Evolutionary conservation across 2,329 filamentous ascomycete genomes (phyloP), one percentile per base, ranked within the genome.

Genomic region (Paradendryphiella salina): DNA sequence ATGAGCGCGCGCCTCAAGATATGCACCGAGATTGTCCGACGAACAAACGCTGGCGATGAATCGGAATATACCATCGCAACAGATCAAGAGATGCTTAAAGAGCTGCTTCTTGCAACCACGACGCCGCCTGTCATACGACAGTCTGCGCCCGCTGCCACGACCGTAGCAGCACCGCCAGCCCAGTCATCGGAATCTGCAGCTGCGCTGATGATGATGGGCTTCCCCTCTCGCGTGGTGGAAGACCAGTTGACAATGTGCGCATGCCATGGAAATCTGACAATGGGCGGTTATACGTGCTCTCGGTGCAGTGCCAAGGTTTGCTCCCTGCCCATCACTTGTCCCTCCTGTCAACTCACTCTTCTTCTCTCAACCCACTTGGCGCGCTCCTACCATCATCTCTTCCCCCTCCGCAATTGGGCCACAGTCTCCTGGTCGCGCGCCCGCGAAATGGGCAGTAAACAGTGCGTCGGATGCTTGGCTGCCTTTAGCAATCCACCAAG

Each of bases 161-260:
- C 67, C 60, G 46, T 67, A 54, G 49, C 73, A 54, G 50, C 72
- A 48, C 57, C 63, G 3, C 51, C 63, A 65, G 13, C 36, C 8
- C 26, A 41, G 31, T 29, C 38, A n/a, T 54, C 65, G 60, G 75
- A 81, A 64, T 66, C 65, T 11, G 71, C 79, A 65, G 74, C 70
- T 48, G 80, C 82, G 2, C 78, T 99, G 33, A 82, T 99, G 20
- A 95, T 96, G 89, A 99, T 99, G 93, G 94, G 94, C 4, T 99
- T 99, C 67, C 94, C 94, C 0, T 95, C 90, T 5, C 84, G 92
- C 31, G 88, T 88, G 2, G 84, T 94, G 4, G 89, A 90, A 45
- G 80, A 85, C 18, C 78, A 80, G 38, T 82, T 85, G 4, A 91
- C 87, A 52, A 84, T 94, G 55, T 99, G 94, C 72, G 91, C 92